Base-by-base conservation (phyloP, 345 rosid species). In the Boechera stricta region DNA sequence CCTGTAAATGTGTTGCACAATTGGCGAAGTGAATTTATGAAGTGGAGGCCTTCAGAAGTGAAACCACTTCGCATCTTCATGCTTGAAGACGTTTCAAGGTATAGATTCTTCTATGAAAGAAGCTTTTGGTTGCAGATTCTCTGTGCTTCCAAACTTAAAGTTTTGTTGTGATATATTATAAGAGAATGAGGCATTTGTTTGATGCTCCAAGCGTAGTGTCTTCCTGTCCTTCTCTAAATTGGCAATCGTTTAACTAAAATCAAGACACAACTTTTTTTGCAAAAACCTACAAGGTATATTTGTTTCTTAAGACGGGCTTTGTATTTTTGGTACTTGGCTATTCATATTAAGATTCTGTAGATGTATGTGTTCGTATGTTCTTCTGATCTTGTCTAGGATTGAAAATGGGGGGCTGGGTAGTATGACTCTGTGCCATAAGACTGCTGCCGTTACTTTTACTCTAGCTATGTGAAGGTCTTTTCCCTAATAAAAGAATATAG, bases 1-100 rank as follows among this genome's bases (percentile, higher is more conserved):
- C 99, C 98, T 75, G 99, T 96, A 67, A 96, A 96, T 82, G 99
- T 96, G 85, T 90, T 96, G 82, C 98, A 96, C 80, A 96, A 96
- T 80, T 96, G 99, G 99, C 86, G 93, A 64, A 85, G 84, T 82
- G 99, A 96, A 80, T 96, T 96, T 80, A 68, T 77, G 79, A 96
- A 96, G 85, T 96, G 99, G 99, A 89, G 72, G 67, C 99, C 99
- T 71, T 85, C 87, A 63, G 99, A 96, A 84, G 85, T 86, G 31
- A 96, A 96, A 82, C 87, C 91, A 26, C 88, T 96, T 67, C 94
- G 94, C 56, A 85, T 93, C 71, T 93, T 80, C 85, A 96, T 96
- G 99, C 77, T 96, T 77, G 99, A 93, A 83, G 99, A 96, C 67
- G 96, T 93, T 41, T 82, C 98, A 26, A 91, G 98, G 99, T 95